Conservation (phyloP, 208 protist genomes). For the Acanthamoeba lugdunensis region DNA sequence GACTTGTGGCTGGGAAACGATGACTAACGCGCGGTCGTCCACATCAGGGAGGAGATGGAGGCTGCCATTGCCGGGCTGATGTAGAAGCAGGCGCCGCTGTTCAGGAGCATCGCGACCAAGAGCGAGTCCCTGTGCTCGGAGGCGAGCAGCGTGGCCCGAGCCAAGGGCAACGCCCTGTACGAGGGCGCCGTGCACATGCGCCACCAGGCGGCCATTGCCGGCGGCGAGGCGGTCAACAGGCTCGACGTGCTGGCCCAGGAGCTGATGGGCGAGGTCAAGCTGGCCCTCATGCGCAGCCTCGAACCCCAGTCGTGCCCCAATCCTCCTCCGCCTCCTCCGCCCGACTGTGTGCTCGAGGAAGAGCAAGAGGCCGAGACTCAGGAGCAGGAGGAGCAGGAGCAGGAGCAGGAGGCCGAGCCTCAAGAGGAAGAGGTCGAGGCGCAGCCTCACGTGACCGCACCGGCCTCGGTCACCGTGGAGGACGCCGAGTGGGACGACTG, state of each 20-base stretch:
- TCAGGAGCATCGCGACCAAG: constrained; percentile 23
- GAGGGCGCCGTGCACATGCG: constrained; percentile 14
- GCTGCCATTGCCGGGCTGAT: constrained; percentile 14
- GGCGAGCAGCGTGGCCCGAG: not conserved
- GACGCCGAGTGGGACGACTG: constrained; percentile 15
- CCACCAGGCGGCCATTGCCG: not conserved
- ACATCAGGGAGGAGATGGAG: constrained; percentile 33
- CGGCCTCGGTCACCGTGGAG: not conserved
- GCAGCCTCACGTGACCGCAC: not conserved
- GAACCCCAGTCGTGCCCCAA: not conserved
- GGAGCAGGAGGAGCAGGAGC: not conserved
- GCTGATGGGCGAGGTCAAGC: constrained; percentile 24
- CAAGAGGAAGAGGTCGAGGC: not conserved
- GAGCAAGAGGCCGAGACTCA: not conserved
- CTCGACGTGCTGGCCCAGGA: constrained; percentile 30
- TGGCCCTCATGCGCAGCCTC: constrained; percentile 19
- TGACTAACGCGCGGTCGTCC: not conserved
- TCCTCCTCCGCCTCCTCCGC: not conserved
- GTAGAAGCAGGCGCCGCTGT: constrained; percentile 4
- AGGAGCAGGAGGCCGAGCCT: not conserved
- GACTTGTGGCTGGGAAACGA: not conserved
- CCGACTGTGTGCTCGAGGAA: not conserved
- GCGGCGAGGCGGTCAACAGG: not conserved
- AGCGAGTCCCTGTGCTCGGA: constrained; percentile 21
- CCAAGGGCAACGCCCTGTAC: constrained; percentile 25